Evolutionary conservation across 306 rosid species (phyloP).

Genomic region (Medicago arabica): DNA sequence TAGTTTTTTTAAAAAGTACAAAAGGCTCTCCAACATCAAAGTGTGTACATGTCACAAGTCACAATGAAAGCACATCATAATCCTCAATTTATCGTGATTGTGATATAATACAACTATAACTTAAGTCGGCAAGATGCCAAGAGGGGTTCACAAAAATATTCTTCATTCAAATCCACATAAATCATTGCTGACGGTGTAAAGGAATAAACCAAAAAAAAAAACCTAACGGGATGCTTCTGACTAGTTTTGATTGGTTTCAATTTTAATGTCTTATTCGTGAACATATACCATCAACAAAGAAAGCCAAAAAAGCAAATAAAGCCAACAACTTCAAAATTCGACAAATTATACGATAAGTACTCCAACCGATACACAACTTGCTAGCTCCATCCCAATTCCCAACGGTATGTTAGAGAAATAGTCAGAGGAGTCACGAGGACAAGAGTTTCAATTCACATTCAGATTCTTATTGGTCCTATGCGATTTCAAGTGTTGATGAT

Average conservation of each 20-base stretch:
- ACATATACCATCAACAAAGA: slow-evolving; percentile 1
- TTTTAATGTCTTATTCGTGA: slow-evolving; percentile 33
- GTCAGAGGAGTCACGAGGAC: slow-evolving; percentile 14
- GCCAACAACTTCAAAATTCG: background rate
- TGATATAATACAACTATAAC: background rate
- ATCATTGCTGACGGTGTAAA: slow-evolving; percentile 11
- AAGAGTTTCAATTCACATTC: background rate
- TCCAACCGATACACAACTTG: slow-evolving; percentile 8
- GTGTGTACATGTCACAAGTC: background rate
- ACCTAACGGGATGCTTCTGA: slow-evolving; percentile 25
- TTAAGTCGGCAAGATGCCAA: background rate
- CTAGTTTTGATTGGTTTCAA: slow-evolving; percentile 2
- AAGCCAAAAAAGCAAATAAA: slow-evolving; percentile 20
- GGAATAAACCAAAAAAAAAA: slow-evolving; percentile 19
- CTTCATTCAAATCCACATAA: slow-evolving; percentile 4
- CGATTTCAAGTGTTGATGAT: slow-evolving; percentile 5
- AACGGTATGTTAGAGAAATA: slow-evolving; percentile 18
- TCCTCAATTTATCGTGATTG: background rate
- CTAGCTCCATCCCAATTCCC: slow-evolving; percentile 5
- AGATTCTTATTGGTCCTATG: slow-evolving; percentile 16
- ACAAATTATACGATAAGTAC: slow-evolving; percentile 33
- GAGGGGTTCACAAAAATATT: slow-evolving; percentile 8
- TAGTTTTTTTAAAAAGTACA: no score
- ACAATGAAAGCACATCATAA: background rate
- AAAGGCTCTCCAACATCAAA: no score